Evolutionary conservation across 2,329 filamentous ascomycete species (phyloP).

Genomic region (Ophiostoma perfectum): DNA sequence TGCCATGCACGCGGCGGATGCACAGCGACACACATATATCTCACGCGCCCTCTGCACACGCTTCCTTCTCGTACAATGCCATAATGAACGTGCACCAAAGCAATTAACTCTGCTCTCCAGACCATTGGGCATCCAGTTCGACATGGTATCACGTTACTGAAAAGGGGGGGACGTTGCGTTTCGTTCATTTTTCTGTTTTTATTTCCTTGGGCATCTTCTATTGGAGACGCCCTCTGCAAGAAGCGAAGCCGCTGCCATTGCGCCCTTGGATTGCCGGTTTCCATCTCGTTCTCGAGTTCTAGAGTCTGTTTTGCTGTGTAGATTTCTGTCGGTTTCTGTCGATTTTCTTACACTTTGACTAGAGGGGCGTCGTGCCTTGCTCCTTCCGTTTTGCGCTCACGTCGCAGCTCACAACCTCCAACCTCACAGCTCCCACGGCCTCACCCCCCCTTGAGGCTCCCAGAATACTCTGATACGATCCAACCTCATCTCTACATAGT

Average conservation of each 20-base stretch:
- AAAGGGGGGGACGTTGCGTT: conserved; percentile 16
- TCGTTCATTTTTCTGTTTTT: conserved; percentile 8
- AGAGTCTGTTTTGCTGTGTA: background rate
- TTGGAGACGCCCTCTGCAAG: background rate
- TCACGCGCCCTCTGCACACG: conserved; percentile 7
- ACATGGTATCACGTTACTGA: conserved; percentile 22
- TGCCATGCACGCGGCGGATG: background rate
- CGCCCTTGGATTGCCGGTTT: background rate
- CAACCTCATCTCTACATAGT: too few relatives aligned
- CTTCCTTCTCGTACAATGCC: background rate
- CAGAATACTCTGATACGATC: too few relatives aligned
- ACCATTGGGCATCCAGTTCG: background rate
- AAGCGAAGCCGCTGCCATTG: background rate
- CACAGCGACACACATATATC: conserved; percentile 1
- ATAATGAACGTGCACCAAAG: background rate
- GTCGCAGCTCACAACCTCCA: conserved; percentile 2
- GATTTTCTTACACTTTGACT: background rate
- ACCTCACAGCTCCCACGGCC: background rate
- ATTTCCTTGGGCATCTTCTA: background rate
- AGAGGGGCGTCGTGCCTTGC: conserved; percentile 3
- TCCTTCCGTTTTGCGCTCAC: background rate
- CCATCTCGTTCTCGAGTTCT: background rate
- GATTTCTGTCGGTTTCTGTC: conserved; percentile 8
- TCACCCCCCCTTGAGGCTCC: background rate
- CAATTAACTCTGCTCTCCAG: background rate